Evolutionary conservation across 805 yeast species (phyloP), one percentile per base, ranked within the genome.

Genomic region (Priceomyces melissophilus): DNA sequence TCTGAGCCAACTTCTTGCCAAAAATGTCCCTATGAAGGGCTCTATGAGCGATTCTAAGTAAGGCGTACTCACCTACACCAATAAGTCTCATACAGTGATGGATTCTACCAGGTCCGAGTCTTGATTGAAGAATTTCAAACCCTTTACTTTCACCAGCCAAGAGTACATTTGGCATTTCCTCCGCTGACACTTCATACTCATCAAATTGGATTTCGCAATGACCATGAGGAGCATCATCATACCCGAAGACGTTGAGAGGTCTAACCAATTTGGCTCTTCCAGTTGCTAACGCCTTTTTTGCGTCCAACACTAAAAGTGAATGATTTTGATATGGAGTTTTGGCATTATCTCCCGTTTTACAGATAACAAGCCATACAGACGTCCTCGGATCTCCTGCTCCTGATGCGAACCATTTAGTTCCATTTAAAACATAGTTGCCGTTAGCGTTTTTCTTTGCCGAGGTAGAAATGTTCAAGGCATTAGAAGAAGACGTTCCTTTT

Each of bases 171-270:
- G 61, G 54, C 56, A 67, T 73, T 39, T 71, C 67, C 7, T 67
- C 71, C 14, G 46, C 50, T 3, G 78, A 73, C 8, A 80, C 69
- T 39, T 68, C 76, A 45, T 67, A 73, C 51, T 75, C 62, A 27
- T 65, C 58, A 55, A 81, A 81, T 37, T 57, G 65, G 40, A 81
- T 69, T 54, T 80, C 84, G 63, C 76, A 75, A 53, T 81, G 85
- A n/a, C 86, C 86, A 54, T 80, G 85, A 3, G 86, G 86, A 20
- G 84, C 84, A 53, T 80, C 85, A 52, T 80, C 85, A 47, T 69
- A 78, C 3, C 85, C 85, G 52, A 76, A 73, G 1, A 80, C 78
- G 13, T 52, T 43, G 50, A 79, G 62, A 3, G 83, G 82, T 33
- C 85, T 65, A 27, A 73, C 57, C 26, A 78, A 48, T 20, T 52